Conservation (phyloP, 2,329 filamentous ascomycete species). For the Didymella pinodella region DNA sequence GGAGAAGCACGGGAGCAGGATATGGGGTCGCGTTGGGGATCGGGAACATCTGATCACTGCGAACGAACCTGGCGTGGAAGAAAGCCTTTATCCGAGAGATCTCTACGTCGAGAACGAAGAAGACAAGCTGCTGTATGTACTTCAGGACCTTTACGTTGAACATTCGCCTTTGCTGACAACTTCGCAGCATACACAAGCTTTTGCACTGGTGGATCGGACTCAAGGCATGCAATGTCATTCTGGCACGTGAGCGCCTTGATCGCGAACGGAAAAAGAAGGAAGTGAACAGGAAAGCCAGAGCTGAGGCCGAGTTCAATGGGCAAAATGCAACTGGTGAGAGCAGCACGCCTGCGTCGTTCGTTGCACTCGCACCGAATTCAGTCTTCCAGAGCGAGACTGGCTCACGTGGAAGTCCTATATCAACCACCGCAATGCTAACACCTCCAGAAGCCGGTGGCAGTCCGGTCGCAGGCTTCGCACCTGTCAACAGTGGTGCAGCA, state of each 20-base stretch:
- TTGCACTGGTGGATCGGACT: conserved; percentile 50
- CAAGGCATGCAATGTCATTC: conserved; percentile 49
- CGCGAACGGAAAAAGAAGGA: conserved; percentile 48
- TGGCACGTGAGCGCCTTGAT: conserved; percentile 47
- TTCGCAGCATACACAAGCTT: conserved; percentile 43
- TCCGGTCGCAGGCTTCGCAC: conserved; percentile 30
- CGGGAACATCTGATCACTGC: conserved; percentile 46
- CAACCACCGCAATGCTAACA: conserved; percentile 40
- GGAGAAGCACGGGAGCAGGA: conserved; percentile 43
- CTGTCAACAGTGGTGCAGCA: conserved; percentile 21
- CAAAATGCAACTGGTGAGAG: conserved; percentile 27
- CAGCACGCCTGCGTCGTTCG: conserved; percentile 38
- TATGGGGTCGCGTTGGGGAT: conserved; percentile 44
- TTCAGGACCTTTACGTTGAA: background rate
- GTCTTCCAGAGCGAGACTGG: conserved; percentile 38
- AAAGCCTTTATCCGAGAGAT: conserved; percentile 43
- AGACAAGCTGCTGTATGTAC: conserved; percentile 42
- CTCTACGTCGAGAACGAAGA: conserved; percentile 45
- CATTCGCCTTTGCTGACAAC: background rate
- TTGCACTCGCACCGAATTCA: conserved; percentile 41
- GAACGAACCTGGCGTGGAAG: conserved; percentile 44
- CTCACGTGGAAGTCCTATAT: conserved; percentile 37
- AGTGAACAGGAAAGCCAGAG: conserved; percentile 41
- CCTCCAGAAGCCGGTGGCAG: conserved; percentile 43
- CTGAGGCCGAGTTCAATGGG: conserved; percentile 35